phyloP scores from a whole-genome alignment of 257 asterid genomes.

The Paraleonurus japonicus region DNA sequence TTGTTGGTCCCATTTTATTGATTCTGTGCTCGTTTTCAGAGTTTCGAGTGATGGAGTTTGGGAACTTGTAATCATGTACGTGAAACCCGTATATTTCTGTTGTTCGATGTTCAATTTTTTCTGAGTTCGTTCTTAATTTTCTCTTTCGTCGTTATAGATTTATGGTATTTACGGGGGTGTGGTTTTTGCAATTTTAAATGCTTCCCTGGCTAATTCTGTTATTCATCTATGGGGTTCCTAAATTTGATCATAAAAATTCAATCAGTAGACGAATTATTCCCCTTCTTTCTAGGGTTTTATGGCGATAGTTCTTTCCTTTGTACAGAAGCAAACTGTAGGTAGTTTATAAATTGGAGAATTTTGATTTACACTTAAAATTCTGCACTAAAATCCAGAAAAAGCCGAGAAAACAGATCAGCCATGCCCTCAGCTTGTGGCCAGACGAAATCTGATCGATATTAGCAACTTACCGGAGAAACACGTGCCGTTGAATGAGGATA shows the following conservation, averaged over 20 bases:
- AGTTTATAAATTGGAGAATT: not conserved
- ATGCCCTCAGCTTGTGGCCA: not conserved
- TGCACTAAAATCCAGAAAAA: not conserved
- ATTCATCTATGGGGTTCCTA: not conserved
- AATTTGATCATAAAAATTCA: not conserved
- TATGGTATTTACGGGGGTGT: not conserved
- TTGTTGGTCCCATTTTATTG: not conserved
- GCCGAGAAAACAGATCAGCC: not conserved
- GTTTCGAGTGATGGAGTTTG: not conserved
- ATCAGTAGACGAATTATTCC: not conserved
- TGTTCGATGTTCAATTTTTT: not conserved
- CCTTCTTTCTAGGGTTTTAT: not conserved
- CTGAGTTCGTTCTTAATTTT: not conserved
- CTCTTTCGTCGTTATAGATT: not conserved
- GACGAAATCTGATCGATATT: not conserved
- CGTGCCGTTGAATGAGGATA: not conserved
- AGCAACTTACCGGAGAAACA: not conserved
- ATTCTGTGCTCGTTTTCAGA: not conserved
- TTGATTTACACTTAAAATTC: not conserved
- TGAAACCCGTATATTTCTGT: not conserved
- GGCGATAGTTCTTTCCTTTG: not conserved
- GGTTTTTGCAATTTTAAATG: not conserved
- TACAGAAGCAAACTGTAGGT: not conserved
- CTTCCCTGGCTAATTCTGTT: not conserved
- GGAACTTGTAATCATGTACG: not conserved